phyloP scores from a whole-genome alignment of 208 protist species.

The Leishmania guyanensis region DNA sequence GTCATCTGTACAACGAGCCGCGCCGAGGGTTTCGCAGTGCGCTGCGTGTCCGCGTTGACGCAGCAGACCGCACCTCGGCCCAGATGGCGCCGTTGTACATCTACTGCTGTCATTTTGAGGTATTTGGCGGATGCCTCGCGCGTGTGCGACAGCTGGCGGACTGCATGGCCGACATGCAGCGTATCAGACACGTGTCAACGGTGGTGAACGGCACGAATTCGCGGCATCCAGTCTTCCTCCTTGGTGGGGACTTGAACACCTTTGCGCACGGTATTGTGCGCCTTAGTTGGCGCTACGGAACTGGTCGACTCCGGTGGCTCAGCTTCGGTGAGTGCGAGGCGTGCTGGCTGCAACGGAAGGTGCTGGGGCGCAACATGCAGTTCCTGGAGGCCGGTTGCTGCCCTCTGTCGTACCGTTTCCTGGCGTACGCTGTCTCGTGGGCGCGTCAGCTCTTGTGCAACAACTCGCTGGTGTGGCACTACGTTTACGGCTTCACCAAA shows the following conservation, averaged over 20 bases:
- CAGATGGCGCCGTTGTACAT: constrained; percentile 60
- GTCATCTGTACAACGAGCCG: constrained; percentile 43
- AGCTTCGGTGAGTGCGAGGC: constrained; percentile 72
- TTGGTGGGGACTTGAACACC: constrained; percentile 84
- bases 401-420: constrained; percentile 62
- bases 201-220: background rate
- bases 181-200: constrained; percentile 25
- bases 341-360: constrained; percentile 80
- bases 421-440: constrained; percentile 31
- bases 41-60: constrained; percentile 47
- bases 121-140: constrained; percentile 70
- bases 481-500: constrained; percentile 63
- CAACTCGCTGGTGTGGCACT: constrained; percentile 54
- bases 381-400: constrained; percentile 49
- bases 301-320: constrained; percentile 62
- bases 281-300: constrained; percentile 38
- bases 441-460: constrained; percentile 53
- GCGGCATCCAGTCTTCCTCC: constrained; percentile 49
- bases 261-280: constrained; percentile 79
- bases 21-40: constrained; percentile 59
- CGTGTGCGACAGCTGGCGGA: constrained; percentile 75
- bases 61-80: constrained; percentile 33
- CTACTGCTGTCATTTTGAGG: constrained; percentile 83
- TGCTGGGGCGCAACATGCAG: constrained; percentile 56
- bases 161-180: constrained; percentile 52